Base-by-base conservation (phyloP, 176 grass and related monocot species). In the Neostapfia colusana region DNA sequence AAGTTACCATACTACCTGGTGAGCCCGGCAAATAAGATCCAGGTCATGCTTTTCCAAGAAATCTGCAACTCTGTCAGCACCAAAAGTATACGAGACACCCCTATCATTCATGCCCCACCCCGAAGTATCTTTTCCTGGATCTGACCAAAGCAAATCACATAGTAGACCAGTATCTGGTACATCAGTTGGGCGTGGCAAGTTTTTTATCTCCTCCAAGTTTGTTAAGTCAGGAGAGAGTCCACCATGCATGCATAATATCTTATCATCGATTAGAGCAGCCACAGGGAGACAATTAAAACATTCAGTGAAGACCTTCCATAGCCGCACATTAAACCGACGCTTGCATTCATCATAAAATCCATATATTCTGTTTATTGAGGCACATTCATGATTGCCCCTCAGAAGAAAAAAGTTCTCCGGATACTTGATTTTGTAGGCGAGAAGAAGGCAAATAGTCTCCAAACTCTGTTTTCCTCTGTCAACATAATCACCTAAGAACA, bases 331-430 rank as follows among this genome's bases (percentile, higher is more conserved):
- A 81, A 97, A 97, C 34, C 88, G 57, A 2, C 93, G 90, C 62
- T 97, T 97, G 85, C 93, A 97, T 84, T 97, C 90, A 43, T 97
- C 93, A 77, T 97, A 97, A 53, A 97, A 97, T 79, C 90, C 93
- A 89, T 97, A 97, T 84, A 97, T 93, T 69, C 90, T 88, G 81
- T 97, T 97, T 80, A 97, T 97, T 70, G 93, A 93, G 67, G 93
- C 93, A n/a, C 93, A 97, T 58, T 97, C 93, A 62, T 97, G 93
- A 83, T 97, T 97, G 71, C 93, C 93, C 54, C 93, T 83, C 31
- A 97, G 81, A 84, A 97, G 88, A 48, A 97, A 97, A 73, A 97
- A 97, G 70, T 97, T 97, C 48, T 97, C 90, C 0, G 93, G 93
- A 37, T 97, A 93, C 62, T 90, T 92, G 51, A 97, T 97, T 92